Conservation (phyloP, 2,329 filamentous ascomycete species). For the Geoglossum cookeanum region DNA sequence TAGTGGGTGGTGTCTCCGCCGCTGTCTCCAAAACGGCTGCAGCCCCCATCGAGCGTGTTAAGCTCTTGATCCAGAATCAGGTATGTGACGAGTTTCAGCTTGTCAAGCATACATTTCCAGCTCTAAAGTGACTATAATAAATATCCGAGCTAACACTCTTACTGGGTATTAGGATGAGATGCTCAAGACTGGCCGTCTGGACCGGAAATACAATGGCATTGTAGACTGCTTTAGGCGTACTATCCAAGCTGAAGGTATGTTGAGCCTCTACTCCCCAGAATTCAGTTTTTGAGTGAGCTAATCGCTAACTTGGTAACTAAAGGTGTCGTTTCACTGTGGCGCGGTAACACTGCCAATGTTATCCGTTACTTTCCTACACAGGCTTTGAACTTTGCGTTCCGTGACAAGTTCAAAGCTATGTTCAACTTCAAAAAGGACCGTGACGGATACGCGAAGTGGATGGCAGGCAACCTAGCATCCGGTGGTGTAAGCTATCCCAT, state of each 20-base stretch:
- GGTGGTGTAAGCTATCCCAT: conserved; percentile 64
- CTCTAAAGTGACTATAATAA: not conserved
- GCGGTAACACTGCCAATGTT: conserved; percentile 99
- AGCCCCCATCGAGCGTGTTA: conserved; percentile 99
- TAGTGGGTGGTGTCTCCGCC: conserved; percentile 99
- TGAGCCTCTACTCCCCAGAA: conserved; percentile 92
- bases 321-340: conserved; percentile 91
- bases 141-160: not conserved
- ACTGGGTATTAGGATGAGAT: conserved; percentile 71
- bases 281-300: conserved; percentile 87
- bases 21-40: conserved; percentile 99
- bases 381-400: conserved; percentile 99
- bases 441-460: conserved; percentile 98
- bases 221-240: conserved; percentile 90
- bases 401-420: conserved; percentile 99
- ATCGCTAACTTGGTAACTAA: conserved; percentile 71
- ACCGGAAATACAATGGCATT: conserved; percentile 92
- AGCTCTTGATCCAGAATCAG: conserved; percentile 99
- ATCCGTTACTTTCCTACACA: conserved; percentile 99
- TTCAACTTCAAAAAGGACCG: conserved; percentile 99
- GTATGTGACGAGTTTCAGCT: conserved; percentile 35
- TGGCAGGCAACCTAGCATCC: conserved; percentile 98
- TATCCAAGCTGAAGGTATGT: conserved; percentile 70
- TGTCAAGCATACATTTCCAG: not conserved
- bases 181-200: conserved; percentile 95